phyloP scores from a whole-genome alignment of 1,284 basidiomycete species.

The Sphaerobolus stellatus region DNA sequence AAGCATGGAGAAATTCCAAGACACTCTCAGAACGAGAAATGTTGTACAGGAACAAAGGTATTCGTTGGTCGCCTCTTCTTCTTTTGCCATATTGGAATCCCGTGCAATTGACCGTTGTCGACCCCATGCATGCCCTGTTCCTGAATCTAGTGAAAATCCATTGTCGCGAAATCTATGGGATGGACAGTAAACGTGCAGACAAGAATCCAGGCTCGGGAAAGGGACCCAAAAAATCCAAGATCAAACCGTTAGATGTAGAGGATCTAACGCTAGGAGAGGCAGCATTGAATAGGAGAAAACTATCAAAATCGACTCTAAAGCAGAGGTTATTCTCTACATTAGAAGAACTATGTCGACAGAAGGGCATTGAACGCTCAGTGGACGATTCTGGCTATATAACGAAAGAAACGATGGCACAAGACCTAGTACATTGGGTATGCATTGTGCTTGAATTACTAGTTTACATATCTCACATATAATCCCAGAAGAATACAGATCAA shows the following conservation, averaged over 20 bases:
- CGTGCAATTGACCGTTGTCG: slow-evolving; percentile 44
- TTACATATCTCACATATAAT: too few relatives aligned
- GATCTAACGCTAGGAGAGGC: neutral
- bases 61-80: slow-evolving; percentile 38
- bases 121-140: slow-evolving; percentile 35
- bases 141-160: slow-evolving; percentile 18
- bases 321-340: neutral
- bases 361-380: too few relatives aligned
- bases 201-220: neutral
- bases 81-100: too few relatives aligned
- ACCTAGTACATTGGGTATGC: too few relatives aligned
- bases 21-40: slow-evolving; percentile 19
- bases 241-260: neutral
- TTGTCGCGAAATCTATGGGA: slow-evolving; percentile 14
- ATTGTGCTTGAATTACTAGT: too few relatives aligned
- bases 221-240: neutral
- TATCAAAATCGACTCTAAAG: neutral
- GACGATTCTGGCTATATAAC: too few relatives aligned
- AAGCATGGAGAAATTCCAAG: slow-evolving; percentile 28
- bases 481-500: too few relatives aligned
- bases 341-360: neutral
- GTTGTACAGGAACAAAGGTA: slow-evolving; percentile 27
- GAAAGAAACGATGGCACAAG: too few relatives aligned
- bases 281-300: neutral
- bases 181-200: slow-evolving; percentile 17